phyloP scores from a whole-genome alignment of 441 rosid genomes.

The Euphorbia neoarborescens region DNA sequence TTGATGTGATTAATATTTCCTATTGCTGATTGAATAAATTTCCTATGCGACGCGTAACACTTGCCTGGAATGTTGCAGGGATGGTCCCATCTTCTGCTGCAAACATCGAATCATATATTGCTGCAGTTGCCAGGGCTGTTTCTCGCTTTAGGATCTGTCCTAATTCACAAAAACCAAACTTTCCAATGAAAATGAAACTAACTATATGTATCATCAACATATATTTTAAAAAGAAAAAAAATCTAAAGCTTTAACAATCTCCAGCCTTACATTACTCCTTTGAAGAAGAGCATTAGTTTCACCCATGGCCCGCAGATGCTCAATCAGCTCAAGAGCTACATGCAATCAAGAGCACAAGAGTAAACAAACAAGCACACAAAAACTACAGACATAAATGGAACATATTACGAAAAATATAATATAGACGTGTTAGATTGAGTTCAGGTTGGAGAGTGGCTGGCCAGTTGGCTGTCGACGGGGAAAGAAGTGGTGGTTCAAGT shows the following conservation, averaged over 20 bases:
- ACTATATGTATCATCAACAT: neutral
- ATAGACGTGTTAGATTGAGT: too few relatives aligned
- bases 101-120: neutral
- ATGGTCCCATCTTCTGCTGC: conserved; percentile 75
- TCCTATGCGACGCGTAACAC: neutral
- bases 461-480: neutral
- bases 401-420: too few relatives aligned
- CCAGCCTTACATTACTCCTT: conserved; percentile 50
- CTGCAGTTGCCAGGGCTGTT: conserved; percentile 87
- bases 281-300: conserved; percentile 92
- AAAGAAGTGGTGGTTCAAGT: neutral
- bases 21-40: neutral
- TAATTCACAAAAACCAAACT: conserved; percentile 11
- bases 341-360: conserved; percentile 1
- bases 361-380: neutral
- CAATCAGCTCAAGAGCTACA: conserved; percentile 84
- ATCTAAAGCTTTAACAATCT: neutral
- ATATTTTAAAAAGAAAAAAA: neutral
- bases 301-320: conserved; percentile 93
- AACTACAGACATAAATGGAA: too few relatives aligned
- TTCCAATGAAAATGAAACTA: neutral
- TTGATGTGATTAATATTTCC: neutral
- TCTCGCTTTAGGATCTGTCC: conserved; percentile 69
- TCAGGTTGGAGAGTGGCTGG: neutral
- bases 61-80: conserved; percentile 94